A percentile compares a stretch with the other conserved stretches of the same genome.
Evolutionary conservation across 352 stramenopile genomes (phyloP).

Genomic region (Phytophthora ramorum): DNA sequence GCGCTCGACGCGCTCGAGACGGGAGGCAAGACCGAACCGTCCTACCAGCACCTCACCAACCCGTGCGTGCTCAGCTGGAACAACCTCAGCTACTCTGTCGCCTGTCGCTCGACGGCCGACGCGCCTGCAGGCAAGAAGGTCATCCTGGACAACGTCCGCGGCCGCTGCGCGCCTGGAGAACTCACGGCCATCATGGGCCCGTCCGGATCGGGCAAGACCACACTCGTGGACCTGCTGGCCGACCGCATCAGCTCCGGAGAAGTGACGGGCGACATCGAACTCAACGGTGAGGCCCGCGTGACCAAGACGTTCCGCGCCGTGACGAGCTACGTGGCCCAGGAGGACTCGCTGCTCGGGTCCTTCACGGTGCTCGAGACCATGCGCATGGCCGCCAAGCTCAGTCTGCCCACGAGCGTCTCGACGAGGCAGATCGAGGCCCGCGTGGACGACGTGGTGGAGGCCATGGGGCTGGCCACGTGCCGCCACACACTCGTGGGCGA

Average conservation of each 20-base stretch:
- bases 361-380: conserved; percentile 80
- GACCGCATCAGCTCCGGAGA: conserved; percentile 58
- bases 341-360: conserved; percentile 66
- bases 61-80: conserved; percentile 33
- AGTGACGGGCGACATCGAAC: conserved; percentile 51
- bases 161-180: conserved; percentile 54
- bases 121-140: conserved; percentile 31
- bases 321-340: conserved; percentile 73
- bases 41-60: conserved; percentile 9
- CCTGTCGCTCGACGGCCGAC: conserved; percentile 10
- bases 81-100: conserved; percentile 28
- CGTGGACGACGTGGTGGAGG: conserved; percentile 59
- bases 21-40: conserved; percentile 16
- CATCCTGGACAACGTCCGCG: conserved; percentile 65
- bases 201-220: conserved; percentile 69
- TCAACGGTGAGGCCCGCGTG: conserved; percentile 49
- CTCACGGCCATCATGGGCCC: conserved; percentile 75
- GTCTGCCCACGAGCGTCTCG: conserved; percentile 46
- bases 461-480: conserved; percentile 54
- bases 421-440: conserved; percentile 30
- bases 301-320: conserved; percentile 50
- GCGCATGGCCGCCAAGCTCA: conserved; percentile 63
- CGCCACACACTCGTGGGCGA: conserved; percentile 73
- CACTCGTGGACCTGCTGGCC: conserved; percentile 67
- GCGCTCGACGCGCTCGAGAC: conserved; percentile 10